Base-by-base conservation (phyloP, 257 asterid species). In the Solanum pennellii region DNA sequence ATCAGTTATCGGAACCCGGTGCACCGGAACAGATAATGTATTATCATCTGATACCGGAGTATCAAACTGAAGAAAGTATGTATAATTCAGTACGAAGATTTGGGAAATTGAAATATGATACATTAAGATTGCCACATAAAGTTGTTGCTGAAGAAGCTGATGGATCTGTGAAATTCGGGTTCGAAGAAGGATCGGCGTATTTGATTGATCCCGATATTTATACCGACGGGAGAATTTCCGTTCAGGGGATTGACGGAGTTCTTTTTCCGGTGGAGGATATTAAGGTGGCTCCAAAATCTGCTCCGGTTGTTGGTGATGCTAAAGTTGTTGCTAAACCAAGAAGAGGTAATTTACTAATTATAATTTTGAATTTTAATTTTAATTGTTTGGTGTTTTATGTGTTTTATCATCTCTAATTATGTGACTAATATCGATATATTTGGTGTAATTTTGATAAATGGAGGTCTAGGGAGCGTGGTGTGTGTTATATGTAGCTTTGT, bases 41-140 rank as follows among this genome's bases (percentile, higher is more conserved):
- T n/a, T 96, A 94, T 31, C 99, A 96, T 89, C 4, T 96, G 37
- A 88, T 97, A 6, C 98, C 99, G 1, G 99, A 97, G 92, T 97
- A 97, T 29, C 98, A 97, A 56, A 95, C 98, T 8, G 99, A 97
- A 82, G 99, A 97, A 80, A 97, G 99, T 59, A 97, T 97, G 99
- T 97, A 97, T 84, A 97, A 94, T 88, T 89, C 99, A 1, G 99
- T 94, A 23, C 88, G 98, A 90, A 93, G 98, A 56, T 97, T 97
- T 16, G 99, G 99, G 87, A 95, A 94, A 85, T 92, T 97, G 39
- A 92, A 88, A 33, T 97, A 95, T 69, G 99, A 95, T 42, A 97
- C 98, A 0, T 37, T 97, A 91, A 89, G 98, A 86, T 87, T 95
- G 89, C 98, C 99, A n/a, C 96, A 95, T 80, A 94, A 94, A 89